Conservation (phyloP, 2,329 filamentous ascomycete genomes). For the Endothia cerciana region DNA sequence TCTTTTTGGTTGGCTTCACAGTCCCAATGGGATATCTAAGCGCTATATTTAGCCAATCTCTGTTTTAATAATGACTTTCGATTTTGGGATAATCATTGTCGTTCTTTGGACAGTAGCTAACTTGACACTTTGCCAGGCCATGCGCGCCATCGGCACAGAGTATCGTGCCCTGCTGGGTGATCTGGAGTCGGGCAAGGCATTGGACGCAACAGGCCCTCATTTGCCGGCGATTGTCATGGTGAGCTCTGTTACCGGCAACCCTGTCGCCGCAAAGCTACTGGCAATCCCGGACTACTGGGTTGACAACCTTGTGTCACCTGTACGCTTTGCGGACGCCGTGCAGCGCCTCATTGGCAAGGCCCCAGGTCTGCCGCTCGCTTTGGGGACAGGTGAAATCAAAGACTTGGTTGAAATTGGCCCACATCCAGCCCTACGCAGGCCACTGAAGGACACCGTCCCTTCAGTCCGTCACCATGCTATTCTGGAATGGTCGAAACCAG, state of each 20-base stretch:
- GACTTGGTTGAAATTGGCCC: constrained; percentile 36
- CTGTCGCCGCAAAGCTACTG: neutral
- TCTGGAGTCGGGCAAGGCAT: neutral
- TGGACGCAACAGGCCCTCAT: too few species aligned
- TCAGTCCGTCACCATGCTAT: too few species aligned
- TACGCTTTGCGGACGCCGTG: constrained; percentile 33
- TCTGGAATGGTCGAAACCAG: constrained; percentile 27
- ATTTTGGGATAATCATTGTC: too few species aligned
- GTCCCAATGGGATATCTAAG: too few species aligned
- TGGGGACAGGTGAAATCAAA: constrained; percentile 5
- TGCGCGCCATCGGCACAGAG: too few species aligned
- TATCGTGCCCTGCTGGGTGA: too few species aligned
- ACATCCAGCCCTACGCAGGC: constrained; percentile 34
- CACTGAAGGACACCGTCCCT: constrained; percentile 32
- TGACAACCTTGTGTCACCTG: constrained; percentile 37
- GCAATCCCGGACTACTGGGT: constrained; percentile 36
- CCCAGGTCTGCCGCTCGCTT: neutral
- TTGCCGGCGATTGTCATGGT: neutral
- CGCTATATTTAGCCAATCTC: too few species aligned
- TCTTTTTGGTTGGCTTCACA: too few species aligned
- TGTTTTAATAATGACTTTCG: too few species aligned
- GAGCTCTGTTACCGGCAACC: neutral
- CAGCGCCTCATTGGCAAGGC: constrained; percentile 25
- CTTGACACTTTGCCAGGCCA: too few species aligned
- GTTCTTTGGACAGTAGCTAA: too few species aligned